These are phyloP conservation scores for Linaria vulgaris DNA, from an alignment of 257 asterid genomes.

Conservation along the genomic window DNA sequence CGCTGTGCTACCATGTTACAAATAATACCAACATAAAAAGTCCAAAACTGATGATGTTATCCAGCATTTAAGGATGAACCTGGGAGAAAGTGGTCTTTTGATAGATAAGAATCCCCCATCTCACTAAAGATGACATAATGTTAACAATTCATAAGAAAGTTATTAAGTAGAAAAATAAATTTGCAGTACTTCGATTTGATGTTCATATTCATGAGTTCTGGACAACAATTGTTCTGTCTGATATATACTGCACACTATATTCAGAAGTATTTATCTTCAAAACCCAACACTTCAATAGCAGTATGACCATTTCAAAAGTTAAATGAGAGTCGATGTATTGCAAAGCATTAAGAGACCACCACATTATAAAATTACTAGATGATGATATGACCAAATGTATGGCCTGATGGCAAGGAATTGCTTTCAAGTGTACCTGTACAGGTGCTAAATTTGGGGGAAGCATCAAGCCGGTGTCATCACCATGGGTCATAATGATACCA, in stretches of 20 bases:
- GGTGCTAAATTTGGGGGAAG: constrained; percentile 96
- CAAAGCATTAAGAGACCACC: constrained; percentile 10
- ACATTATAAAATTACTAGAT: constrained; percentile 4
- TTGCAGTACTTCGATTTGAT: constrained; percentile 8
- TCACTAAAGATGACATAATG: constrained; percentile 10
- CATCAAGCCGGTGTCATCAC: constrained; percentile 93
- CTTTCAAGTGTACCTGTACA: constrained; percentile 57
- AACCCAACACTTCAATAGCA: constrained; percentile 4
- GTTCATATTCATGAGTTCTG: constrained; percentile 18
- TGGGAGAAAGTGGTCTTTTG: background rate
- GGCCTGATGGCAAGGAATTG: constrained; percentile 2
- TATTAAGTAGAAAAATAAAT: constrained; percentile 2
- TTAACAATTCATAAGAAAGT: background rate
- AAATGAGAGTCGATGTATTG: constrained; percentile 5
- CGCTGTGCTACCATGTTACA: background rate
- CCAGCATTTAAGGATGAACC: constrained; percentile 19
- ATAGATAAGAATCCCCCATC: constrained; percentile 4
- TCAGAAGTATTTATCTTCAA: constrained; percentile 1
- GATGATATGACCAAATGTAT: background rate
- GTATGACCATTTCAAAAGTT: constrained; percentile 11
- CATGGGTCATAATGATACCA: constrained; percentile 96
- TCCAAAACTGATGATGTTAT: constrained; percentile 6
- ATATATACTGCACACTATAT: background rate
- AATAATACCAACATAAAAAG: constrained; percentile 8
- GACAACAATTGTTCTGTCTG: constrained; percentile 4